Base-by-base conservation (phyloP, 2,329 filamentous ascomycete genomes). In the Sclerotinia subarctica region DNA sequence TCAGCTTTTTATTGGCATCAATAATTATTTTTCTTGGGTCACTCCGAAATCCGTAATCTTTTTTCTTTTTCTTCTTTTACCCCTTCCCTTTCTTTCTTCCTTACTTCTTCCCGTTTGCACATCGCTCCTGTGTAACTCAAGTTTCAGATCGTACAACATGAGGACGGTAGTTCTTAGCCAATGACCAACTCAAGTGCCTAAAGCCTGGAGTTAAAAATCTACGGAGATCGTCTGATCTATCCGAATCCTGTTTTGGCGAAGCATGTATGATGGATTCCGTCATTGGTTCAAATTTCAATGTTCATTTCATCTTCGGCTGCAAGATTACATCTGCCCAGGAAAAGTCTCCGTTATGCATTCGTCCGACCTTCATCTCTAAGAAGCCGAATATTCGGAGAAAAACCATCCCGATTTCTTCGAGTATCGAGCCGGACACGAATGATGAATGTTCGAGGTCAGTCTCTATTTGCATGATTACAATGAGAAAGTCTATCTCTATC, bases 201-300 rank as follows among this genome's bases (percentile, higher is more conserved):
- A 59, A 46, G 15, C 21, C 38, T 46, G 17, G n/a, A 51, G 21
- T 26, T 51, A 21, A 62, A 32, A 62, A 32, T 32, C 44, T 35
- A 60, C 44, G 44, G 64, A 66, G 54, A 62, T 67, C 56, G 64
- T 67, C 54, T 67, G 64, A 67, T 67, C 64, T 67, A 52, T 19
- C 64, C 54, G 44, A 49, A 44, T 52, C 49, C 59, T 62, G 59
- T 62, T 62, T 38, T 17, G 17, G 7, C 32, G 32, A 38, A 38
- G 59, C 21, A 42, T 38, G 26, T n/a, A 49, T 49, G 26, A 35
- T 21, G 11, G 8, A n/a, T 38, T 46, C 29, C 19, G 38, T 62
- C 21, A 49, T 62, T 62, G 29, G 21, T 26, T 49, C 5, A 38
- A 11, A 24, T 24, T 24, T 11, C 15, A 38, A 38, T 49, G 13